phyloP scores from a whole-genome alignment of 2,329 filamentous ascomycete species.

The Chaetothyriales sp. region DNA sequence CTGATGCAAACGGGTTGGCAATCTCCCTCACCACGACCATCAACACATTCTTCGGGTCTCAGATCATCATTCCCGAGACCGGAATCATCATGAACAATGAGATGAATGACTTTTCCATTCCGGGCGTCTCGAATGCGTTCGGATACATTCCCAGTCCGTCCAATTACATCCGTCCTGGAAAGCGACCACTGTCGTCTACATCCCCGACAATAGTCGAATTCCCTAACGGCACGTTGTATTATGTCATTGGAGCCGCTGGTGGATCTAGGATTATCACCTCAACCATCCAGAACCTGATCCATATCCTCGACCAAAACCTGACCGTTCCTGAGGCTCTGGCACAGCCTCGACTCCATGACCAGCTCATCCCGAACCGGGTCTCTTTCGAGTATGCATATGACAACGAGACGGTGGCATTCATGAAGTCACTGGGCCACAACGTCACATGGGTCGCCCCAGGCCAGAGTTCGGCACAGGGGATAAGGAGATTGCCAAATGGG shows the following conservation, averaged over 20 bases:
- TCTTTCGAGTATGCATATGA: constrained; percentile 58
- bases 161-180: constrained; percentile 70
- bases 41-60: constrained; percentile 72
- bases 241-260: constrained; percentile 62
- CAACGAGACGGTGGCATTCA: constrained; percentile 47
- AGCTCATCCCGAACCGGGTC: constrained; percentile 58
- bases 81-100: constrained; percentile 63
- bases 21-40: constrained; percentile 75
- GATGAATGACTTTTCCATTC: constrained; percentile 73
- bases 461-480: constrained; percentile 56
- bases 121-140: constrained; percentile 63
- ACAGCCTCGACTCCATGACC: constrained; percentile 63
- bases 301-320: constrained; percentile 54
- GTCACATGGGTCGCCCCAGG: constrained; percentile 54
- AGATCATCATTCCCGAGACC: constrained; percentile 64
- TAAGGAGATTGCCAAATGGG: constrained; percentile 49
- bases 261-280: constrained; percentile 73
- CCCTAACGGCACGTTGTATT: constrained; percentile 50
- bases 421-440: constrained; percentile 55
- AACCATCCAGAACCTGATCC: constrained; percentile 60
- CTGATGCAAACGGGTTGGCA: constrained; percentile 60
- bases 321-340: constrained; percentile 49
- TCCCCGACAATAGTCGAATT: constrained; percentile 64
- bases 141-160: constrained; percentile 66
- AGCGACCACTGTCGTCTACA: constrained; percentile 73